Percentiles rank a stretch among this genome's conserved stretches.
phyloP scores from a whole-genome alignment of 192 early-diverging fungal species.

The Podochytrium sp. region DNA sequence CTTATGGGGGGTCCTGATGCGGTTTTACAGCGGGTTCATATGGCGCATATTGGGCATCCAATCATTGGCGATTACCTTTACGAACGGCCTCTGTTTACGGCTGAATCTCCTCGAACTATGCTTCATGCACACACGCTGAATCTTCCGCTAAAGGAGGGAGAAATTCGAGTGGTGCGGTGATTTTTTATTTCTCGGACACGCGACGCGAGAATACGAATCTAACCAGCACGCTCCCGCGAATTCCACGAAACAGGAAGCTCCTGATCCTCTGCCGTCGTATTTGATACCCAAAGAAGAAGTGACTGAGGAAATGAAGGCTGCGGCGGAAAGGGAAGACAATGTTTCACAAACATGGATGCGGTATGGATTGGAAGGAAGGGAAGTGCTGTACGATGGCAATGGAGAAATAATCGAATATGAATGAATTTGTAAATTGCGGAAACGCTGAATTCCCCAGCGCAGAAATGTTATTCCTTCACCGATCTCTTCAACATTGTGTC shows the following conservation, averaged over 20 bases:
- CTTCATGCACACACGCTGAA: conserved; percentile 31
- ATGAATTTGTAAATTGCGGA: too few species aligned
- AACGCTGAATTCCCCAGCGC: too few species aligned
- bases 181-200: too few species aligned
- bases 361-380: conserved; percentile 12
- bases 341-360: conserved; percentile 19
- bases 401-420: not conserved
- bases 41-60: conserved; percentile 33
- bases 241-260: conserved; percentile 1
- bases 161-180: not conserved
- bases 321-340: not conserved
- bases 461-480: too few species aligned
- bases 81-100: conserved; percentile 28
- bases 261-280: not conserved
- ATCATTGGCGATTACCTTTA: conserved; percentile 41
- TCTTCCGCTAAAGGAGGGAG: conserved; percentile 11
- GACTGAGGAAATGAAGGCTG: not conserved
- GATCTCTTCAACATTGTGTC: too few species aligned
- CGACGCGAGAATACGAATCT: too few species aligned
- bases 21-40: conserved; percentile 29
- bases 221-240: not conserved
- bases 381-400: not conserved
- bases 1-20: too few species aligned
- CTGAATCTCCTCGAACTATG: conserved; percentile 36
- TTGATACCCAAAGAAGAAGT: conserved; percentile 4